Conservation (phyloP, 139 green algal genomes). For the Tetradesmus obliquus region DNA sequence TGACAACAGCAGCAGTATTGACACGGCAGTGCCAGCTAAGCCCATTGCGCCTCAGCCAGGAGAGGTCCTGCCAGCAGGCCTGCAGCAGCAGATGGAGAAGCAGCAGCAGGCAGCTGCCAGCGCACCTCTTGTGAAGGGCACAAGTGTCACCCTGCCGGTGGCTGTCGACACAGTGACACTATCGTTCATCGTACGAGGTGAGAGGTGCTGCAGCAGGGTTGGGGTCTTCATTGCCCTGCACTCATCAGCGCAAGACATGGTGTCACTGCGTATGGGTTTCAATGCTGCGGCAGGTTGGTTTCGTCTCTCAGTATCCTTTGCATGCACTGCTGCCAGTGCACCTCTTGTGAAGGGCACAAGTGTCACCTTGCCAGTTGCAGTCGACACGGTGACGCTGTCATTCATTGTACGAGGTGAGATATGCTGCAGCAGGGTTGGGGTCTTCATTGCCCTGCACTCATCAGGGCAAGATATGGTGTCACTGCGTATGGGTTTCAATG, state of each 20-base stretch:
- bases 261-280: no score
- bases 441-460: background rate
- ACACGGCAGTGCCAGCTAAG: constrained; percentile 3
- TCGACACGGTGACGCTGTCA: background rate
- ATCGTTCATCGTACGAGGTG: background rate
- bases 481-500: background rate
- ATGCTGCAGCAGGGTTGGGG: background rate
- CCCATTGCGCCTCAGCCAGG: background rate
- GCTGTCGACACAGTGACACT: background rate
- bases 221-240: background rate
- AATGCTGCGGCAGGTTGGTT: background rate
- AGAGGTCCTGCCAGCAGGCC: background rate
- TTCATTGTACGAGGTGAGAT: background rate
- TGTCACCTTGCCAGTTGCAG: background rate
- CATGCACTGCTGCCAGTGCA: background rate
- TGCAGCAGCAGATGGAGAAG: background rate
- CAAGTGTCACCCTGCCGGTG: background rate
- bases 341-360: background rate
- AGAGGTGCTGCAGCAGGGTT: background rate
- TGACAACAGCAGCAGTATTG: background rate
- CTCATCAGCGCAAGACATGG: background rate
- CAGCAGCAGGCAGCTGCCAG: background rate
- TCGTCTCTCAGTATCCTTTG: background rate
- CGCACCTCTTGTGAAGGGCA: background rate
- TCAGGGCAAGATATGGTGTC: background rate